A percentile compares a stretch with the other conserved stretches of the same genome.
Conservation (phyloP, 2,329 filamentous ascomycete genomes). For the Botrytis elliptica region DNA sequence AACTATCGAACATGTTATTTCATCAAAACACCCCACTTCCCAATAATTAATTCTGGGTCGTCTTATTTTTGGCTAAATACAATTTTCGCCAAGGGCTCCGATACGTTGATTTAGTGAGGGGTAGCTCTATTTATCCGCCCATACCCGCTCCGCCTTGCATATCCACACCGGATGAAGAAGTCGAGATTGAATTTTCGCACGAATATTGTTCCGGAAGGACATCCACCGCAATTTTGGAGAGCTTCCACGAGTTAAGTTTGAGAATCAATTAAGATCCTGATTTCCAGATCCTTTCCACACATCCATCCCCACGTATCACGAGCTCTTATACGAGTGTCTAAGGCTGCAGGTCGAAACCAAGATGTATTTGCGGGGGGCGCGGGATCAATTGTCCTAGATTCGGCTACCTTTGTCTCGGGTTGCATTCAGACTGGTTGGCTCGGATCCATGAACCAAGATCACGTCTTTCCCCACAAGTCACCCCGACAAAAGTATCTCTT, state of each 20-base stretch:
- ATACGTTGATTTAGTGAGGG: conserved; percentile 12
- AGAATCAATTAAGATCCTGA: background rate
- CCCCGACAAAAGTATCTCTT: background rate
- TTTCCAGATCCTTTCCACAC: background rate
- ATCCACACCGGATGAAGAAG: background rate
- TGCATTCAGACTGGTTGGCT: background rate
- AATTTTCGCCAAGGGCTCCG: conserved; percentile 14
- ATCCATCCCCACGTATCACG: background rate
- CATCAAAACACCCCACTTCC: conserved; percentile 1
- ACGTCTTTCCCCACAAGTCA: background rate
- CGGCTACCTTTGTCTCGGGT: background rate
- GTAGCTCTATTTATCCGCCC: conserved; percentile 18
- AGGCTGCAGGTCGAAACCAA: conserved; percentile 14
- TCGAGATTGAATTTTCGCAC: conserved; percentile 4
- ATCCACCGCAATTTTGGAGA: background rate
- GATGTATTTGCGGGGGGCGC: conserved; percentile 7
- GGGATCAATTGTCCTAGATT: conserved; percentile 9
- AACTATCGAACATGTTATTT: background rate
- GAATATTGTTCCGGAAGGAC: conserved; percentile 21
- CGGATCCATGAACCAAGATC: background rate
- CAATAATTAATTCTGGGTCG: background rate
- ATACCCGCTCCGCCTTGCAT: conserved; percentile 14
- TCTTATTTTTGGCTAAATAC: conserved; percentile 16
- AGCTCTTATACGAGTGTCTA: conserved; percentile 3
- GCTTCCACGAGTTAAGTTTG: conserved; percentile 18